Percentiles rank a stretch among this genome's conserved stretches.
Evolutionary conservation across 1,139 yeast species (phyloP).

Genomic region (Wickerhamomyces sp.): DNA sequence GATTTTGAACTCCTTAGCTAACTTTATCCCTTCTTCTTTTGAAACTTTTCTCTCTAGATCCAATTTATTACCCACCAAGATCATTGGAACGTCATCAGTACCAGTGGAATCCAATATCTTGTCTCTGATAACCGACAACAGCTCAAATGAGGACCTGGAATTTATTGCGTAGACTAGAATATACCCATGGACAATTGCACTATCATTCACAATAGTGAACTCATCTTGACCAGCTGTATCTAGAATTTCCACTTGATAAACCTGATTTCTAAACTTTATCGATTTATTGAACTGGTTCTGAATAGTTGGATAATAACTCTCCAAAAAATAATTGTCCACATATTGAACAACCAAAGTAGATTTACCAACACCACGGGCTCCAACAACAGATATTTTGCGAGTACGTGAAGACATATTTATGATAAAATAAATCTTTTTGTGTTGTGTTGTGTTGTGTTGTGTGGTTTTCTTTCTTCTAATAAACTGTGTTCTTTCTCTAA

Average conservation of each 20-base stretch:
- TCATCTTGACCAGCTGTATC: conserved; percentile 98
- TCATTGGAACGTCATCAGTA: conserved; percentile 68
- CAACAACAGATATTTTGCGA: conserved; percentile 83
- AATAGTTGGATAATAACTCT: conserved; percentile 87
- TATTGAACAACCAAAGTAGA: conserved; percentile 83
- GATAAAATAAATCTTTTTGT: background rate
- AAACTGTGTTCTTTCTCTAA: too few relatives aligned
- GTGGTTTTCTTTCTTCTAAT: background rate
- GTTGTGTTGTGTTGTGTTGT: background rate
- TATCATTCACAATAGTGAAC: conserved; percentile 78
- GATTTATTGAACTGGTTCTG: conserved; percentile 83
- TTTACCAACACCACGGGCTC: conserved; percentile 88
- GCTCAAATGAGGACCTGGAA: conserved; percentile 73
- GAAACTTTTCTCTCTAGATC: conserved; percentile 74
- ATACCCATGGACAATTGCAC: conserved; percentile 81
- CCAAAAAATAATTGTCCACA: conserved; percentile 86
- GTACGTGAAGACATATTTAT: conserved; percentile 23
- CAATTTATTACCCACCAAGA: conserved; percentile 79
- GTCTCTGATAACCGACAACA: conserved; percentile 74
- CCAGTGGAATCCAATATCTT: conserved; percentile 71
- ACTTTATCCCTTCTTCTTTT: conserved; percentile 54
- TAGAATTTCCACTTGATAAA: conserved; percentile 78
- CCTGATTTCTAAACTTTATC: conserved; percentile 66
- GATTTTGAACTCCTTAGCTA: conserved; percentile 59
- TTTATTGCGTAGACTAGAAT: conserved; percentile 80